These are phyloP conservation scores for Dendrocalamus latiflorus DNA, from an alignment of 202 grass and related monocot species.

Conservation along the genomic window DNA sequence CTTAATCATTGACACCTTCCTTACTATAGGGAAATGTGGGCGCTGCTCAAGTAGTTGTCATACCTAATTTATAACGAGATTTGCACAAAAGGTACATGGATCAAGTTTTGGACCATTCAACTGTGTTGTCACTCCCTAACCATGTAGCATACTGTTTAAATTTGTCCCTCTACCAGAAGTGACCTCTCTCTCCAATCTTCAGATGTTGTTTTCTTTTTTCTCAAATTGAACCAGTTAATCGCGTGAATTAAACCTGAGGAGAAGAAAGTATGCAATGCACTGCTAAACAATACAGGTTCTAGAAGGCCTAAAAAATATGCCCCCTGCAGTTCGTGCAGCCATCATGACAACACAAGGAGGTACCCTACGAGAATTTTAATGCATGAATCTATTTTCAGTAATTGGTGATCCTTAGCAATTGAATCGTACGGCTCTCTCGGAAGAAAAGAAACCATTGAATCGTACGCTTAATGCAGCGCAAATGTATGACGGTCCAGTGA, in stretches of 20 bases:
- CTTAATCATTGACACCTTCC: constrained; percentile 23
- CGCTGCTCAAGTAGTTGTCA: neutral
- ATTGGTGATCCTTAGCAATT: neutral
- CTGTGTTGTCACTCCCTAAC: neutral
- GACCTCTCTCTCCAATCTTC: neutral
- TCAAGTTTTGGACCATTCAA: neutral
- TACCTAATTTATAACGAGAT: neutral
- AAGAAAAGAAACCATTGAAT: neutral
- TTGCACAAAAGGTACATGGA: neutral
- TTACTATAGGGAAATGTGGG: neutral
- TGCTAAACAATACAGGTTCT: neutral
- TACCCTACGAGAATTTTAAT: neutral
- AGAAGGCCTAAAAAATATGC: neutral
- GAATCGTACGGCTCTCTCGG: no score
- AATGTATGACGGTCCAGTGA: no score
- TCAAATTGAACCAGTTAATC: neutral
- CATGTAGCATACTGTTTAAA: neutral
- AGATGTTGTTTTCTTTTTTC: neutral
- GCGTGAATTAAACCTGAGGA: neutral
- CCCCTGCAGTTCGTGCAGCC: constrained; percentile 12
- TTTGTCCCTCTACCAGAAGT: neutral
- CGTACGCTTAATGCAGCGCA: neutral
- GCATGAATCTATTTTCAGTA: constrained; percentile 3
- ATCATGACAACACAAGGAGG: neutral
- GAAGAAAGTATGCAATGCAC: no score